Base-by-base conservation (phyloP, 371 early-diverging fungal genomes). In the Lichtheimia ornata region DNA sequence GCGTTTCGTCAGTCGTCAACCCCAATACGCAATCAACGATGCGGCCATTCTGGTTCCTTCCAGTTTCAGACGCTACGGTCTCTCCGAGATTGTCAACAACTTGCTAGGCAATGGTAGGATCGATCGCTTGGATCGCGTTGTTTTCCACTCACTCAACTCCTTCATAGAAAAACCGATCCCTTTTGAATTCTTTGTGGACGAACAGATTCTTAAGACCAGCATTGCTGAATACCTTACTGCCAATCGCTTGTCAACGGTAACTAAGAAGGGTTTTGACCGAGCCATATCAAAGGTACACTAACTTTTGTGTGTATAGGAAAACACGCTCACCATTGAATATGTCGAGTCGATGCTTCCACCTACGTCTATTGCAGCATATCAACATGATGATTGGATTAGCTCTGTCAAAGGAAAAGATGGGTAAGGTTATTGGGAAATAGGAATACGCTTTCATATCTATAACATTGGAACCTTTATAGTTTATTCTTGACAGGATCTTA, bases 341-440 rank as follows among this genome's bases (percentile, higher is more conserved):
- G 87, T 96, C 41, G 92, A 94, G 71, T 89, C 93, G 1, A 86
- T 90, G 83, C 84, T 91, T 40, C 96, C 96, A 20, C 97, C 97
- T 15, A 82, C 81, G 17, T 85, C 87, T 20, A 62, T 92, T 25
- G 82, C 90, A 15, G 77, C 91, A 9, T 90, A 83, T 63, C 85
- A 92, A 65, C 95, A 94, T 62, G 96, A 96, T 65, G 97, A 97
- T 72, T 97, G 97, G 97, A 89, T 97, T 62, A 87, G 91, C 60
- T 84, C 89, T 40, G 89, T 96, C 1, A 72, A 82, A 61, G 58
- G 83, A 69, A 47, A 72, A 54, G 42, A 76, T 60, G 63, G 65
- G 69, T 56, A 74, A 43, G 56, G 25, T 6, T 24, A 52, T 22
- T 28, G 17, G 14, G 43, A 35, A 3, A 28, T 44, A 14, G 5